These are phyloP conservation scores for Mucor velutinosus DNA, from an alignment of 371 early-diverging fungal genomes.

Conservation along the genomic window DNA sequence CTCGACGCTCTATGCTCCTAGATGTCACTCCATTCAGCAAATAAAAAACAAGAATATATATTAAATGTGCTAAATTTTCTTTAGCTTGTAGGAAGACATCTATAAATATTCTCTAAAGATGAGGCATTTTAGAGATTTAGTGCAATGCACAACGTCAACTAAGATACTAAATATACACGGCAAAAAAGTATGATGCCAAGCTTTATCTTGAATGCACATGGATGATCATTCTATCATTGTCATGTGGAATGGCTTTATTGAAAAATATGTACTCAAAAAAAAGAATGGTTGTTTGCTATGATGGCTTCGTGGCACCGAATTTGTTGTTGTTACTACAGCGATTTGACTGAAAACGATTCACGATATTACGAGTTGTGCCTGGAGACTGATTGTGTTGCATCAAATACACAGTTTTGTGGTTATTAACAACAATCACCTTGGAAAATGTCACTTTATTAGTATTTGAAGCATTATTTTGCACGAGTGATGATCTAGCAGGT, in stretches of 20 bases:
- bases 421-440: slow-evolving; percentile 18
- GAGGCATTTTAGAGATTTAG: background rate
- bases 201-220: background rate
- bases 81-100: background rate
- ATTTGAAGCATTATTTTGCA: background rate
- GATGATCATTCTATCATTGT: background rate
- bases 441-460: slow-evolving; percentile 14
- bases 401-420: slow-evolving; percentile 12
- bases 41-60: background rate
- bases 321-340: background rate
- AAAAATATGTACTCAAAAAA: background rate
- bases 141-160: background rate
- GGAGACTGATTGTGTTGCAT: slow-evolving; percentile 16
- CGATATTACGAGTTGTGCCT: slow-evolving; percentile 10
- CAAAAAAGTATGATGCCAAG: background rate
- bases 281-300: background rate
- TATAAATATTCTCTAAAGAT: background rate
- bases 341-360: slow-evolving; percentile 7
- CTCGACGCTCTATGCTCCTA: too few relatives aligned
- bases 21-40: background rate
- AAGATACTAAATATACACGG: background rate
- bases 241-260: background rate
- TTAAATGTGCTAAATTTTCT: background rate
- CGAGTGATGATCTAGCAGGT: slow-evolving; percentile 1
- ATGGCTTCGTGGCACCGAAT: background rate